phyloP scores from a whole-genome alignment of 1,139 yeast genomes.

The Zygoascus meyerae region DNA sequence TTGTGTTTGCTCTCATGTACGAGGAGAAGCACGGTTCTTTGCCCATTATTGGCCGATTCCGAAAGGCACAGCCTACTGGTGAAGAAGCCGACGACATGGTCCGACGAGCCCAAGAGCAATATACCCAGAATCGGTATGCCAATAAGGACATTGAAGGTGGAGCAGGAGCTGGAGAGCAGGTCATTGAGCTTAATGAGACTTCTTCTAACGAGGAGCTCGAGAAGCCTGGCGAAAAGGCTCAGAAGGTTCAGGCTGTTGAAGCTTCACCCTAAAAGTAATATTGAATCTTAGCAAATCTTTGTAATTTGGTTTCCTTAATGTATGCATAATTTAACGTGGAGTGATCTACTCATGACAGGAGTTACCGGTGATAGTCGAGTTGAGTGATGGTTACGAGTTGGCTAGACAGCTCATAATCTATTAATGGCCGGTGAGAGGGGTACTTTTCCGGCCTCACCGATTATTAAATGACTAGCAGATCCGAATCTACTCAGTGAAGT shows the following conservation, averaged over 20 bases:
- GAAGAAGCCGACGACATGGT: slow-evolving; percentile 30
- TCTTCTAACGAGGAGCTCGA: slow-evolving; percentile 3
- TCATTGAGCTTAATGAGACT: slow-evolving; percentile 2
- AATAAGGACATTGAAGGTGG: not conserved
- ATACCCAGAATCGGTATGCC: not conserved
- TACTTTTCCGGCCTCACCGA: too few species aligned
- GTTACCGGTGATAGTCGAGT: too few species aligned
- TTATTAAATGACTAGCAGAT: too few species aligned
- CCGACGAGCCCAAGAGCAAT: slow-evolving; percentile 26
- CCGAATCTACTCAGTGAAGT: too few species aligned
- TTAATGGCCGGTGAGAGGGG: too few species aligned
- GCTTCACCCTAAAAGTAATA: not conserved
- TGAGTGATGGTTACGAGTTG: too few species aligned
- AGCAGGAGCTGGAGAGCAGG: not conserved
- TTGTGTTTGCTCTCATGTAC: slow-evolving; percentile 46
- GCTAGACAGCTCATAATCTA: too few species aligned
- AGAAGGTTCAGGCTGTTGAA: not conserved
- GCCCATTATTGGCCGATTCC: slow-evolving; percentile 23
- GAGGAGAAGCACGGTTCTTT: slow-evolving; percentile 49
- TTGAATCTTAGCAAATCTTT: too few species aligned
- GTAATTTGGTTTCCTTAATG: too few species aligned
- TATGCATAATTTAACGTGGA: too few species aligned
- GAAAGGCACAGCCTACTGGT: slow-evolving; percentile 21
- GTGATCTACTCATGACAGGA: too few species aligned
- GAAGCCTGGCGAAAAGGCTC: slow-evolving; percentile 1